A percentile compares a stretch with the other conserved stretches of the same genome.
These are phyloP conservation scores for Sarocladium brachiariae DNA, from an alignment of 2,329 filamentous ascomycete genomes.

Conservation along the genomic window DNA sequence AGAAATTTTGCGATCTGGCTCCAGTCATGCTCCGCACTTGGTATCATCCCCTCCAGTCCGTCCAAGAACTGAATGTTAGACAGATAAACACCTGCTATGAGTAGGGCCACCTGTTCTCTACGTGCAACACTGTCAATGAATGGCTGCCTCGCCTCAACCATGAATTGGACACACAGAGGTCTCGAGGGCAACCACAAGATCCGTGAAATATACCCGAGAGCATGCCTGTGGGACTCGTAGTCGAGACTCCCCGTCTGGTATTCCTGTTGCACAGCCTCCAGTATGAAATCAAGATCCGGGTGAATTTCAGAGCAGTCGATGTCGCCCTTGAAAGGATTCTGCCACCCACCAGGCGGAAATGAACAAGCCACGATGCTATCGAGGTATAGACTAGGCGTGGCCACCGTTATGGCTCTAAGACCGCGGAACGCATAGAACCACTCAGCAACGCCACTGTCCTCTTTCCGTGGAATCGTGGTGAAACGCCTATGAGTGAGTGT, in stretches of 20 bases:
- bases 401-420: neutral
- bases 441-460: neutral
- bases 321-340: neutral
- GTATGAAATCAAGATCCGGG: neutral
- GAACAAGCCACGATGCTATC: neutral
- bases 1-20: neutral
- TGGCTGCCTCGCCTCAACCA: neutral
- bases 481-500: neutral
- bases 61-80: neutral
- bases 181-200: neutral
- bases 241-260: neutral
- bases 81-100: neutral
- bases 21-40: neutral
- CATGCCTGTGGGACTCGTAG: neutral
- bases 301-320: neutral
- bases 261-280: neutral
- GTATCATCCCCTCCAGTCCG: neutral
- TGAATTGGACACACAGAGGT: neutral
- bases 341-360: neutral
- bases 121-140: conserved; percentile 1
- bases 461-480: neutral
- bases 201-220: neutral
- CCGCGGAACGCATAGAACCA: neutral
- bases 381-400: neutral
- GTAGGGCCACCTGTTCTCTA: neutral